Evolutionary conservation across 2,329 filamentous ascomycete genomes (phyloP), one percentile per base, ranked within the genome.

Genomic region (Neobulgaria alba): DNA sequence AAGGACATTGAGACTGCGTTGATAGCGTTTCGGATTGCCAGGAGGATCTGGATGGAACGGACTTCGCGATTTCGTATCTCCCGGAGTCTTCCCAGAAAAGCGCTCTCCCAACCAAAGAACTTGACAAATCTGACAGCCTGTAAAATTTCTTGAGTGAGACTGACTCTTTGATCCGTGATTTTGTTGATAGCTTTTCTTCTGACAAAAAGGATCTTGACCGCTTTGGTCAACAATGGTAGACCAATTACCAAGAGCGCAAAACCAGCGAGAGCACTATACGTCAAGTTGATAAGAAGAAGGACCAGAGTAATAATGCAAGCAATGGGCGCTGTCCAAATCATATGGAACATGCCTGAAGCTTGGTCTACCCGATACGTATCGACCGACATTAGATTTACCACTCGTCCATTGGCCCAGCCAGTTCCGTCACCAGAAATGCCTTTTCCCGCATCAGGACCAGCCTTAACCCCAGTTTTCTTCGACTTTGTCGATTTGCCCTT

Each of bases 71-170:
- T 71, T 43, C 90, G 77, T 46, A 94, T 83, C 17, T 79, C 72
- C 36, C 77, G 76, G 12, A 95, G 71, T 10, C 88, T 79, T 37
- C 79, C 71, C 10, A 95, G 67, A 57, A 96, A 95, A 23, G 85
- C 83, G 43, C 75, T 82, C 60, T 96, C 90, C 90, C 90, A 96
- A 5, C 88, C 89, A 58, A 95, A 96, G 61, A 79, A 95, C 61
- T 96, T 96, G 64, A 96, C 90, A 57, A 96, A 95, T 18, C 89
- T 77, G 17, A 95, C 89, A 0, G 87, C 85, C 52, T 88, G 82
- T 10, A 96, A 58, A 38, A 96, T 94, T 59, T 96, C 90, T 58
- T 95, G 89, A 0, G 88, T 95, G 23, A 96, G 67, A 38, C 84
- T 84, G 5, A 96, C 89, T 48, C 90, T 78, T 63, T 93, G 85